Conservation (phyloP, 495 filamentous ascomycete species). For the Neurospora sp. region DNA sequence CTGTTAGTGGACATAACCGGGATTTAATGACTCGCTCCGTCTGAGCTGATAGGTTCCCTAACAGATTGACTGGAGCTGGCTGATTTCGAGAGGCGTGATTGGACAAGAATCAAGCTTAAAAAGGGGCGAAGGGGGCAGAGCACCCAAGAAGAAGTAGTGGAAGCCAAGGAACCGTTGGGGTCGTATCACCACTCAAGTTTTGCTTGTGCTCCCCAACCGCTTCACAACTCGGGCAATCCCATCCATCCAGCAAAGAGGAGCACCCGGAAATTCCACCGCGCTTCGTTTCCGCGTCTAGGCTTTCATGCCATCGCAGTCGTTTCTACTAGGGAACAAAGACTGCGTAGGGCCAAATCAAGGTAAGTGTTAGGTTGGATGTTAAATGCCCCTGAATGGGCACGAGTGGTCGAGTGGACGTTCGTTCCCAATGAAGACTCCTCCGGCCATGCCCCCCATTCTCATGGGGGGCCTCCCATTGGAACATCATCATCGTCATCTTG, state of each 20-base stretch:
- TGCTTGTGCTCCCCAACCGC: not conserved
- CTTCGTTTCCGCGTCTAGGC: not conserved
- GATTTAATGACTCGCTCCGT: not conserved
- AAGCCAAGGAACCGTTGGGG: not conserved
- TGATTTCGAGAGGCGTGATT: not conserved
- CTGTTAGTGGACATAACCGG: not conserved
- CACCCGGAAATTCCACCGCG: not conserved
- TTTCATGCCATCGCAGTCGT: not conserved
- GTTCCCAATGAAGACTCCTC: not conserved
- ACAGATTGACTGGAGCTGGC: not conserved
- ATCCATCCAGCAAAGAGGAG: not conserved
- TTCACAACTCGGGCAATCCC: not conserved
- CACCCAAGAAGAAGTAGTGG: not conserved
- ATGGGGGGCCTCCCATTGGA: not conserved
- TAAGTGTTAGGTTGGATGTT: not conserved
- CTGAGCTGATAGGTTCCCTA: not conserved
- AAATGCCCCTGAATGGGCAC: not conserved
- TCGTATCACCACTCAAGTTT: not conserved
- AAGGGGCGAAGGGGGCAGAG: not conserved
- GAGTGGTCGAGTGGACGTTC: not conserved
- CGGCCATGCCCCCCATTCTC: not conserved
- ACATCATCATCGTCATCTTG: not conserved
- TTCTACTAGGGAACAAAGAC: not conserved
- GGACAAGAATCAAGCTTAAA: not conserved
- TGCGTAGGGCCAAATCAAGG: not conserved